These are phyloP conservation scores for Colletotrichum camelliae DNA, from an alignment of 2,329 filamentous ascomycete genomes.

Conservation along the genomic window DNA sequence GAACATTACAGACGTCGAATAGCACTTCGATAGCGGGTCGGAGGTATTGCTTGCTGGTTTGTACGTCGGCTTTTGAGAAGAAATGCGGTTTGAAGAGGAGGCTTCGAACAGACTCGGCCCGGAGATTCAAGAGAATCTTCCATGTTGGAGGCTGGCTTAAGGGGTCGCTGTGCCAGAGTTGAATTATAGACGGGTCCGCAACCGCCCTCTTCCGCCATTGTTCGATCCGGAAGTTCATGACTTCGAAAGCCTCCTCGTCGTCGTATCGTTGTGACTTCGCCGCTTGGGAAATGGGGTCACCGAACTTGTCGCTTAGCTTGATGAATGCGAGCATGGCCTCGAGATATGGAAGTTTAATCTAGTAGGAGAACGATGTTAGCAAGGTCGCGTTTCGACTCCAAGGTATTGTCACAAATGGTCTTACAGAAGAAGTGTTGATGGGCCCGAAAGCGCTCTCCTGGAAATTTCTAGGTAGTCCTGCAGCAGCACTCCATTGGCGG, in stretches of 20 bases:
- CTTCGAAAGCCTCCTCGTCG: conserved; percentile 30
- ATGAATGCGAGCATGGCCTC: conserved; percentile 25
- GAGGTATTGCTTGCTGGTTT: background rate
- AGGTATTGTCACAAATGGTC: background rate
- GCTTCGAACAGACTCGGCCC: background rate
- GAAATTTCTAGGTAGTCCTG: conserved; percentile 22
- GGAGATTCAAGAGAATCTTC: background rate
- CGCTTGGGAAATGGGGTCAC: conserved; percentile 17
- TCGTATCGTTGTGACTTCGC: conserved; percentile 22
- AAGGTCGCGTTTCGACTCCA: background rate
- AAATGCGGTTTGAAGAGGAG: background rate
- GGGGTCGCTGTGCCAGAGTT: background rate
- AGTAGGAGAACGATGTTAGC: background rate
- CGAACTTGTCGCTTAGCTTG: conserved; percentile 26
- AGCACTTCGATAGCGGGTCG: background rate
- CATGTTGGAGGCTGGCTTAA: background rate
- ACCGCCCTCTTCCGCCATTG: conserved; percentile 29
- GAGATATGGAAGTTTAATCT: conserved; percentile 18
- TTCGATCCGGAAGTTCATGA: conserved; percentile 32
- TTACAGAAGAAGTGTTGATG: background rate
- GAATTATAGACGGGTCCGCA: background rate
- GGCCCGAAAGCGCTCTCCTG: conserved; percentile 11
- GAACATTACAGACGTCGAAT: background rate
- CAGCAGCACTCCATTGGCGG: conserved; percentile 22
- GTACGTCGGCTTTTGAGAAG: background rate